Conservation (phyloP, 805 yeast genomes). For the Cyberlindnera mississippiensis region DNA sequence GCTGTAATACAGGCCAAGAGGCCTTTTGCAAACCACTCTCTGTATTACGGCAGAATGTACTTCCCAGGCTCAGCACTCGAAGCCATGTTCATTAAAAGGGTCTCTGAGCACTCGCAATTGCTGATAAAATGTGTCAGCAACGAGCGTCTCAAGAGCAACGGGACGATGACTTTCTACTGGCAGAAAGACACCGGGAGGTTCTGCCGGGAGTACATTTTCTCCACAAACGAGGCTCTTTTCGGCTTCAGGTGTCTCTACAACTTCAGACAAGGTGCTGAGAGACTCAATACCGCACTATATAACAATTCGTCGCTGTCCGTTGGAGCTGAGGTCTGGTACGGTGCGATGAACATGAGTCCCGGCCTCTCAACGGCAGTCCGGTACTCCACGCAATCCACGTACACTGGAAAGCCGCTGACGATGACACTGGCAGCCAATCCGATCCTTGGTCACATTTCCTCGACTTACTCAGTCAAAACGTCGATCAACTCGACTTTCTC, state of each 20-base stretch:
- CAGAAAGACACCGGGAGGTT: conserved; percentile 63
- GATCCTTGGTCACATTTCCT: conserved; percentile 79
- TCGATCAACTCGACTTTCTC: conserved; percentile 71
- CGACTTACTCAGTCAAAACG: conserved; percentile 83
- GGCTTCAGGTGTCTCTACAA: conserved; percentile 82
- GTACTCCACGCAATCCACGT: conserved; percentile 79
- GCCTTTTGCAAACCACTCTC: conserved; percentile 30
- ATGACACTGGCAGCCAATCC: conserved; percentile 88
- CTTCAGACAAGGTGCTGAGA: conserved; percentile 38
- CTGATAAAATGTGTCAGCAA: conserved; percentile 74
- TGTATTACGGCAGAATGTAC: conserved; percentile 82
- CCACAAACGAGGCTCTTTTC: conserved; percentile 76
- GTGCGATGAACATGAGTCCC: conserved; percentile 78
- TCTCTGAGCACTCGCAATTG: conserved; percentile 58
- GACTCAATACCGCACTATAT: conserved; percentile 39
- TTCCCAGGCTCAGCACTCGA: conserved; percentile 85
- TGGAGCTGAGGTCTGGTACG: conserved; percentile 90
- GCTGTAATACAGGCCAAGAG: conserved; percentile 29
- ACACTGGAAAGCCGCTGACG: conserved; percentile 86
- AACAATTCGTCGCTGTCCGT: conserved; percentile 64
- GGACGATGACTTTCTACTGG: conserved; percentile 60
- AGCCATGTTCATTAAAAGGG: conserved; percentile 73
- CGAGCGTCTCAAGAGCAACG: conserved; percentile 47
- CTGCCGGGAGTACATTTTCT: conserved; percentile 71
- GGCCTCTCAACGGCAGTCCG: conserved; percentile 84